Evolutionary conservation across 2,329 filamentous ascomycete species (phyloP).

Genomic region (Dichotomopilus funicola): DNA sequence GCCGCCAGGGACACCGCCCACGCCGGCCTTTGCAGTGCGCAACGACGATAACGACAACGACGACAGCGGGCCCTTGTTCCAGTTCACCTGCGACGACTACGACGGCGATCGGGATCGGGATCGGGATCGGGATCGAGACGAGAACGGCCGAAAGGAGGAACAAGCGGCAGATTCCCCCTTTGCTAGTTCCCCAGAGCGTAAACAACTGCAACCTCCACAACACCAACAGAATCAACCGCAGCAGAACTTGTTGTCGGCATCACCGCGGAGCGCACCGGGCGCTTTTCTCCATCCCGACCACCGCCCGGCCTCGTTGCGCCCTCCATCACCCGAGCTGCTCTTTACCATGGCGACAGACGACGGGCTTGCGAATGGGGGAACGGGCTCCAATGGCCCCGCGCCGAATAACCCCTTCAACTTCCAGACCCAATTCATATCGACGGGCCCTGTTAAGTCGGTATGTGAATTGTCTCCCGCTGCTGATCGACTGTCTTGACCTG

Average conservation of each 20-base stretch:
- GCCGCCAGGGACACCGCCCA: constrained; percentile 59
- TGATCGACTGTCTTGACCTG: background rate
- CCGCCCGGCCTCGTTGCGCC: constrained; percentile 20
- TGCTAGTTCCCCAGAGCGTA: background rate
- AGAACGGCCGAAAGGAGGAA: background rate
- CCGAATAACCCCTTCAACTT: constrained; percentile 83
- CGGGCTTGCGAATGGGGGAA: constrained; percentile 18
- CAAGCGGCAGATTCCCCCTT: constrained; percentile 10
- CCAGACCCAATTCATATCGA: constrained; percentile 71
- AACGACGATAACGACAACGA: constrained; percentile 36
- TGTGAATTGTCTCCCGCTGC: constrained; percentile 23
- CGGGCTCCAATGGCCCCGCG: constrained; percentile 21
- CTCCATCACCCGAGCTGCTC: constrained; percentile 24
- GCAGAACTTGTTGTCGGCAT: constrained; percentile 9
- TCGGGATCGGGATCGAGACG: constrained; percentile 3
- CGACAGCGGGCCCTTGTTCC: constrained; percentile 13
- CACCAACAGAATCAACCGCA: too few relatives aligned
- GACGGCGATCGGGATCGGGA: constrained; percentile 21
- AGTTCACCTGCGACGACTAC: constrained; percentile 21
- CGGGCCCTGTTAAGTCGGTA: constrained; percentile 71
- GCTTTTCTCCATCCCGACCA: constrained; percentile 20
- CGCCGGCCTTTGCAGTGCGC: constrained; percentile 42
- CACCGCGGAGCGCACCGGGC: constrained; percentile 19
- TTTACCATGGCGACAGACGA: constrained; percentile 33
- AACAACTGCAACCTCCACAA: background rate